phyloP scores from a whole-genome alignment of 1,284 basidiomycete genomes.

The Leccinum pachyderme region DNA sequence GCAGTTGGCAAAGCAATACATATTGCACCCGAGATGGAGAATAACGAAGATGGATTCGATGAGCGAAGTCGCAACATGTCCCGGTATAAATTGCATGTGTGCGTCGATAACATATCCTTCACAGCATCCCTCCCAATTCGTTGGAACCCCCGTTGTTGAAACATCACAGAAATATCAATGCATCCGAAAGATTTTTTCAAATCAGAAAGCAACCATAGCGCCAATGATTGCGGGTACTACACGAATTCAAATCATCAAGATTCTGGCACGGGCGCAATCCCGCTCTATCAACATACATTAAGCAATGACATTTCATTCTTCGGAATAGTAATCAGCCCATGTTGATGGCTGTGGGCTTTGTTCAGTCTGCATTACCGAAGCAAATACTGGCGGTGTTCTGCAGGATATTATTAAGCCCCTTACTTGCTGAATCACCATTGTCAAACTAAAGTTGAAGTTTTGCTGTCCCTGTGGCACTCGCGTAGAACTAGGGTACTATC shows the following conservation, averaged over 20 bases:
- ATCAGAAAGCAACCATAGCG: background rate
- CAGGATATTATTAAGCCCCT: background rate
- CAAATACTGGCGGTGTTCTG: background rate
- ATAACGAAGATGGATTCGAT: conserved; percentile 2
- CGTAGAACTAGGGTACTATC: conserved; percentile 3
- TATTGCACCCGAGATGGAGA: conserved; percentile 2
- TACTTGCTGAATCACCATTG: conserved; percentile 1
- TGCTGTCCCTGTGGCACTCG: background rate
- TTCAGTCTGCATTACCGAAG: background rate
- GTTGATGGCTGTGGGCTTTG: background rate
- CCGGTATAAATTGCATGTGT: conserved; percentile 3
- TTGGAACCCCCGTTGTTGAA: background rate
- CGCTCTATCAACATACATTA: conserved; percentile 8
- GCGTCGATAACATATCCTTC: conserved; percentile 4
- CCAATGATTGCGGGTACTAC: background rate
- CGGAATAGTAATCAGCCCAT: background rate
- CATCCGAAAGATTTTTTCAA: conserved; percentile 9
- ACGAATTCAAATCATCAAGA: conserved; percentile 2
- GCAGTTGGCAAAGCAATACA: background rate
- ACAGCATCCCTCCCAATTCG: conserved; percentile 1
- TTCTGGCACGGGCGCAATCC: conserved; percentile 10
- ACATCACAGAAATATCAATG: conserved; percentile 2
- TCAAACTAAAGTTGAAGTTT: conserved; percentile 1
- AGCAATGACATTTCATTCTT: conserved; percentile 2
- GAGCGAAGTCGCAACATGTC: background rate